These are phyloP conservation scores for Trichoderma orchidacearum DNA, from an alignment of 495 filamentous ascomycete genomes.

Conservation along the genomic window DNA sequence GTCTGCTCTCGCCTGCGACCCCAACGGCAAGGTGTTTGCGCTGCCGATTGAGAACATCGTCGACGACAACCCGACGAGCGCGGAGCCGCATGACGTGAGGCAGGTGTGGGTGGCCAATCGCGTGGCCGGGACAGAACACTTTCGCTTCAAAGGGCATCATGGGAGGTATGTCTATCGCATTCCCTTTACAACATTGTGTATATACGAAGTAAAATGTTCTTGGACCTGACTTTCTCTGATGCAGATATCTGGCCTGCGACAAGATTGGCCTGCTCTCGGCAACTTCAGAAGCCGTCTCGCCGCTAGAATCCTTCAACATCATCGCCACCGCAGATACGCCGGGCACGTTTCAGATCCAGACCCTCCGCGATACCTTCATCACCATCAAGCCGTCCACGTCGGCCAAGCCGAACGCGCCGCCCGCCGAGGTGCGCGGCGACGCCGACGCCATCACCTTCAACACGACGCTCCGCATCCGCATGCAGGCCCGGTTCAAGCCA, in stretches of 20 bases:
- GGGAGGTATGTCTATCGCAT: slow-evolving; percentile 45
- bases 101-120: slow-evolving; percentile 90
- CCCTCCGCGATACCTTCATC: slow-evolving; percentile 46
- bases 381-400: slow-evolving; percentile 31
- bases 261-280: slow-evolving; percentile 68
- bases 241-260: slow-evolving; percentile 65
- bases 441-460: slow-evolving; percentile 54
- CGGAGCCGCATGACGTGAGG: slow-evolving; percentile 86
- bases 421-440: slow-evolving; percentile 64
- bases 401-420: background rate
- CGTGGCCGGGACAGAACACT: slow-evolving; percentile 66
- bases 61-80: slow-evolving; percentile 60
- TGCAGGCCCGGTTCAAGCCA: slow-evolving; percentile 92
- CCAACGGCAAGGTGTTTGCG: slow-evolving; percentile 70
- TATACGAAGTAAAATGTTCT: too few relatives aligned
- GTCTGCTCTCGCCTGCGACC: slow-evolving; percentile 69
- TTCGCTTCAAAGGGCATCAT: slow-evolving; percentile 78
- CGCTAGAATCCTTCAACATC: slow-evolving; percentile 70
- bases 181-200: too few relatives aligned
- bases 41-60: slow-evolving; percentile 70
- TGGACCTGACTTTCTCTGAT: too few relatives aligned
- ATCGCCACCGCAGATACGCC: slow-evolving; percentile 48
- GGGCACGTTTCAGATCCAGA: slow-evolving; percentile 57
- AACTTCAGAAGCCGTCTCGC: slow-evolving; percentile 62
- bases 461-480: slow-evolving; percentile 70